Evolutionary conservation across 177 flowering plant species (phyloP).

Genomic region (Vitis hybrid): DNA sequence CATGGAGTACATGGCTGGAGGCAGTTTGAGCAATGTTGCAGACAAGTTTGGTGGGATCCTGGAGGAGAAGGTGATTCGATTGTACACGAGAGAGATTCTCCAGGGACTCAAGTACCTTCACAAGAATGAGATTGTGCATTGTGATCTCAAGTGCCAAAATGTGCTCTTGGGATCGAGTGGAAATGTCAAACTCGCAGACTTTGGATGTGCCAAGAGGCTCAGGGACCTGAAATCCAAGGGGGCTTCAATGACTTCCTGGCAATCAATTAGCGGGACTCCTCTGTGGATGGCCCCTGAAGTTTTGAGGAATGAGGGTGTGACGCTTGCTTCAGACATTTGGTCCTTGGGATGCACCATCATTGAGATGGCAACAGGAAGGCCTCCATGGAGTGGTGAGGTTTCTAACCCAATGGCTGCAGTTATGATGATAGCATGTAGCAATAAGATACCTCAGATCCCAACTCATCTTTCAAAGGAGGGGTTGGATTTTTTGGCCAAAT

Average conservation of each 20-base stretch:
- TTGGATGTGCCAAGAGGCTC: constrained; percentile 58
- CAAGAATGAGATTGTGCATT: constrained; percentile 53
- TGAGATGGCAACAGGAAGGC: constrained; percentile 70
- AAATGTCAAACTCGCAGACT: constrained; percentile 52
- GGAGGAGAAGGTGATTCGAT: constrained; percentile 44
- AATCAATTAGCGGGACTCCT: constrained; percentile 54
- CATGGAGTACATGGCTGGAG: constrained; percentile 71
- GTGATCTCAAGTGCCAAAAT: constrained; percentile 70
- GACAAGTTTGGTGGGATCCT: constrained; percentile 44
- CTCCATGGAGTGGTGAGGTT: constrained; percentile 43
- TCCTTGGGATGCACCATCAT: constrained; percentile 74
- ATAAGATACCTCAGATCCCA: constrained; percentile 48
- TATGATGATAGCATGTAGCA: constrained; percentile 41
- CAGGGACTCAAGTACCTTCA: constrained; percentile 55
- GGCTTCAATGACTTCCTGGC: background rate
- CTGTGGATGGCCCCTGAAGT: constrained; percentile 83
- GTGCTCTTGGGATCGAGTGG: constrained; percentile 51
- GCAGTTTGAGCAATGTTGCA: constrained; percentile 44
- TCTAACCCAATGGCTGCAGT: constrained; percentile 44
- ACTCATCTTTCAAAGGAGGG: constrained; percentile 42
- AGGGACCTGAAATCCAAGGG: constrained; percentile 8
- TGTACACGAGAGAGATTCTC: constrained; percentile 52
- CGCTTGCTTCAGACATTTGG: constrained; percentile 60
- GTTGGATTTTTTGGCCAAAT: constrained; percentile 59
- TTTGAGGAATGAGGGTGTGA: constrained; percentile 40